phyloP scores from a whole-genome alignment of 768 basidiomycete species.

The Pilatotrama ljubarskyi region DNA sequence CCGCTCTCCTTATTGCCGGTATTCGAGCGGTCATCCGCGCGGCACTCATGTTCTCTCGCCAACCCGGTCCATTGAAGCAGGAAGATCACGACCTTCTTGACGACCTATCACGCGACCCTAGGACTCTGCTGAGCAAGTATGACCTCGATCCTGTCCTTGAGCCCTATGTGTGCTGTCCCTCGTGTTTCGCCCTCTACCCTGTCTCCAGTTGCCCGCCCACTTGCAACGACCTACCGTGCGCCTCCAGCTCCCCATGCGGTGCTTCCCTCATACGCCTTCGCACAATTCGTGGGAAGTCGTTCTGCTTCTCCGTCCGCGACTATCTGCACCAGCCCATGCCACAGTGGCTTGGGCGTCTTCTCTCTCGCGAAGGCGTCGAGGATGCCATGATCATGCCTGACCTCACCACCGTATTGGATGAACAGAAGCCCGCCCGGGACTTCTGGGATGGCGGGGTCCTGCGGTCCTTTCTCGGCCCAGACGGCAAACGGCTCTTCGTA shows the following conservation, averaged over 20 bases:
- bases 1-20: too few species aligned
- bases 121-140: background rate
- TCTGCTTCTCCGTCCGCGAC: background rate
- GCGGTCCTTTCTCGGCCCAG: background rate
- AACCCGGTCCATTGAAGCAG: background rate
- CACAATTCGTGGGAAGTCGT: background rate
- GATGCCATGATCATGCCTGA: background rate
- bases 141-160: background rate
- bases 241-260: background rate
- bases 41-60: too few species aligned
- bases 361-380: background rate
- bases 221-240: background rate
- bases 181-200: background rate
- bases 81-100: background rate
- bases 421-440: too few species aligned
- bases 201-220: background rate
- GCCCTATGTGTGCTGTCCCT: background rate
- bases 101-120: background rate
- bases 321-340: background rate
- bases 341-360: background rate
- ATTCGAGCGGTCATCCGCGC: too few species aligned
- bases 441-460: background rate
- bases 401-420: too few species aligned
- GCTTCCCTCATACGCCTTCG: background rate
- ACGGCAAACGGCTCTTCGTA: background rate